phyloP scores from a whole-genome alignment of 164 flowering plant species.

The Piper betle region DNA sequence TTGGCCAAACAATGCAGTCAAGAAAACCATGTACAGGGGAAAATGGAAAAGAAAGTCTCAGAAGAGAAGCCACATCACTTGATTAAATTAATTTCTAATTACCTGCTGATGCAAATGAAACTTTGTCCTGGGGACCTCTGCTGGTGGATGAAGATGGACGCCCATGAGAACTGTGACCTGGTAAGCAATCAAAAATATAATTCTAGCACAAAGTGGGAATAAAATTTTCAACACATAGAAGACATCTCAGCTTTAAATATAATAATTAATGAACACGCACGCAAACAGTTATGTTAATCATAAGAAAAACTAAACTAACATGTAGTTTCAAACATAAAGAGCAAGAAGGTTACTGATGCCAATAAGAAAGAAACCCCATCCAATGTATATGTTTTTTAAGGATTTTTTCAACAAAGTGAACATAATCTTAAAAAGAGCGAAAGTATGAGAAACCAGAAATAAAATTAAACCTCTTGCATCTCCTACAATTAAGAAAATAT shows the following conservation, averaged over 20 bases:
- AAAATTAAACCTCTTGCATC: neutral
- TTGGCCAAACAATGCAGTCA: neutral
- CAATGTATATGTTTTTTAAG: neutral
- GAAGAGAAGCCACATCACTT: neutral
- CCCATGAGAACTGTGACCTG: constrained; percentile 41
- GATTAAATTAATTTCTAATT: constrained; percentile 5
- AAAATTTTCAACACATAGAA: neutral
- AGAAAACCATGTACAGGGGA: neutral
- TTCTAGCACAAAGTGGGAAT: neutral
- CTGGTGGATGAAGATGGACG: constrained; percentile 62
- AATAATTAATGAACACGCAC: neutral
- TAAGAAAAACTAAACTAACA: too few relatives aligned
- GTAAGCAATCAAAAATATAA: neutral
- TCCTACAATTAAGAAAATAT: neutral
- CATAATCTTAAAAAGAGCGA: too few relatives aligned
- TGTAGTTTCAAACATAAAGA: neutral
- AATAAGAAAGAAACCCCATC: neutral
- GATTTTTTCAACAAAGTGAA: neutral
- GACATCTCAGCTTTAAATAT: neutral
- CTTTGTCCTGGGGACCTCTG: constrained; percentile 19
- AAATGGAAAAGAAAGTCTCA: neutral
- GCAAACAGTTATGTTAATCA: neutral
- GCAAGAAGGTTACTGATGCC: neutral
- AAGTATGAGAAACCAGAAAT: neutral
- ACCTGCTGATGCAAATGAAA: constrained; percentile 31